phyloP scores from a whole-genome alignment of 1,284 basidiomycete species.

The Lentinula novae-zelandiae region DNA sequence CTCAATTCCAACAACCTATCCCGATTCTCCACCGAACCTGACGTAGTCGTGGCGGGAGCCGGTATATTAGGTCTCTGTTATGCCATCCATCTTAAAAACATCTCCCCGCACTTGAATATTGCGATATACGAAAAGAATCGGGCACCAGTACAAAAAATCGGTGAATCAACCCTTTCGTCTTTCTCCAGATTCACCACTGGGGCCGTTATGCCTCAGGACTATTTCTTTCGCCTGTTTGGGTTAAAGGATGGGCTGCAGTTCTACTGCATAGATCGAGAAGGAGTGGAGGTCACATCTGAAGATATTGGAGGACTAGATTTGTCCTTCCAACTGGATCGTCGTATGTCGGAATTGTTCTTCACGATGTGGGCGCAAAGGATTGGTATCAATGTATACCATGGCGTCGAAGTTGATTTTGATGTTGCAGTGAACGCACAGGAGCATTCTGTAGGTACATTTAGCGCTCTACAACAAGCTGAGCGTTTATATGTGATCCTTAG shows the following conservation, averaged over 20 bases:
- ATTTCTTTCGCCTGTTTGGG: not conserved
- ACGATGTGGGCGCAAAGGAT: conserved; percentile 14
- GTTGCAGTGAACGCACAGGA: not conserved
- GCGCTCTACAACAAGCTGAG: not conserved
- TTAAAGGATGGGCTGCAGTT: not conserved
- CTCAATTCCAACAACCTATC: not conserved
- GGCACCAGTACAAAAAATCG: not conserved
- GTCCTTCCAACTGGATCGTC: not conserved
- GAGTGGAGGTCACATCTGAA: not conserved
- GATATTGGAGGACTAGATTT: not conserved
- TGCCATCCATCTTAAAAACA: not conserved
- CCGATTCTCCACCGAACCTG: not conserved
- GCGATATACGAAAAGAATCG: not conserved
- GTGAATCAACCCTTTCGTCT: not conserved
- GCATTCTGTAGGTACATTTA: not conserved
- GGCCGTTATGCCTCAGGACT: not conserved
- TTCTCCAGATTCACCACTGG: not conserved
- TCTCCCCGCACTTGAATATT: not conserved
- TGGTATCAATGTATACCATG: conserved; percentile 15
- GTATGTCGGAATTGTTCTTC: conserved; percentile 12
- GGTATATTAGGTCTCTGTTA: not conserved
- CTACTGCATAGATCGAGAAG: not conserved
- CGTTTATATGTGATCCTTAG: not conserved
- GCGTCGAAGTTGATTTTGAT: conserved; percentile 13
- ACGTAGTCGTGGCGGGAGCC: not conserved